Percentiles rank a stretch among this genome's conserved stretches.
phyloP scores from a whole-genome alignment of 169 alveolate species.

The Cryptosporidium ryanae region DNA sequence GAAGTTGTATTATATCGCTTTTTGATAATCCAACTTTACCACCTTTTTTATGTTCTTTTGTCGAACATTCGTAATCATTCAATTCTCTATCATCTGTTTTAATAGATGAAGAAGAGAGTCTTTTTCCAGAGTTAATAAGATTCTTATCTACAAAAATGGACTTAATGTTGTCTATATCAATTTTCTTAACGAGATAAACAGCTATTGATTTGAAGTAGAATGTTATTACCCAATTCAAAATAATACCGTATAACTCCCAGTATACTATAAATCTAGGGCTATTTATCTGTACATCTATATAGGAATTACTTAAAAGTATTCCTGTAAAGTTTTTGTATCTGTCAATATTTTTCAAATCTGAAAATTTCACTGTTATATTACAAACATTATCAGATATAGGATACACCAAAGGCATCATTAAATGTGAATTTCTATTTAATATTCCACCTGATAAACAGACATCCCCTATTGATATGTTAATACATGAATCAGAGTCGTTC shows the following conservation, averaged over 20 bases:
- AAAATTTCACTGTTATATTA: conserved; percentile 10
- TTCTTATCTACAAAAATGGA: neutral
- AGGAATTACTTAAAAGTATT: conserved; percentile 4
- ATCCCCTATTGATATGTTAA: conserved; percentile 25
- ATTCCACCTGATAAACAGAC: conserved; percentile 69
- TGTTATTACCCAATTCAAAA: conserved; percentile 52
- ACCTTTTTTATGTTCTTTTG: no score
- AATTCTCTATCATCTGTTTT: no score
- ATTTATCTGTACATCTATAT: conserved; percentile 20
- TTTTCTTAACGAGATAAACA: conserved; percentile 21
- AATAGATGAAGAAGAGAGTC: no score
- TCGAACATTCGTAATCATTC: no score
- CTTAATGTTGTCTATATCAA: conserved; percentile 28
- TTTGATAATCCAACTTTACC: neutral
- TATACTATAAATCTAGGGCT: conserved; percentile 53
- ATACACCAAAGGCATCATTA: conserved; percentile 50
- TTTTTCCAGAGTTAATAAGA: no score
- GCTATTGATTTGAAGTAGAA: conserved; percentile 53
- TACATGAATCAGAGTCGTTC: neutral
- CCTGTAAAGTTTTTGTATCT: conserved; percentile 52
- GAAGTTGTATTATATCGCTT: conserved; percentile 14
- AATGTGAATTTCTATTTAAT: conserved; percentile 2
- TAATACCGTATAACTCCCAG: conserved; percentile 68
- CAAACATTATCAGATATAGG: conserved; percentile 53
- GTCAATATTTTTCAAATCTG: conserved; percentile 25